Base-by-base conservation (phyloP, 768 basidiomycete genomes). In the Auricularia sp. region DNA sequence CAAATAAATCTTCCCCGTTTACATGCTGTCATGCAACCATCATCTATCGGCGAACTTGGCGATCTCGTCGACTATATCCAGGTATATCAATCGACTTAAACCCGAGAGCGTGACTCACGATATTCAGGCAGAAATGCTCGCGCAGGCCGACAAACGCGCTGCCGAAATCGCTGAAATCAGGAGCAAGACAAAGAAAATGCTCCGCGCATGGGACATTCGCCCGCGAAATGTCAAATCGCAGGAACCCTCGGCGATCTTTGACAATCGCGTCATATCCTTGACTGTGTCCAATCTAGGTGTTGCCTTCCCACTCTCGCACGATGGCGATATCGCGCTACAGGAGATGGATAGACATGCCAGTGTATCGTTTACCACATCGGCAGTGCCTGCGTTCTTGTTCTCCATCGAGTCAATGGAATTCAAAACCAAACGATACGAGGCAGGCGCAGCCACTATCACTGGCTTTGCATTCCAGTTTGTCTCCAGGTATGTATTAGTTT, bases 11-110 rank as follows among this genome's bases (percentile, higher is more conserved):
- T 95, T 29, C 84, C 83, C 7, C 91, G 88, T 73, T 84, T 93
- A 2, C 92, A 98, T 70, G 93, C 95, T 1, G 90, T 96, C 39
- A 87, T 97, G 88, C 93, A 94, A 72, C 88, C 95, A 10, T 91
- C 91, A 67, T 95, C 96, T 0, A 87, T 98, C 61, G 88, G 88
- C 23, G 91, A 96, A 71, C 77, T 98, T 7, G 91, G 88, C 16
- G 95, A 98, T 72, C 91, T 93, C 67, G 74, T 93, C 47, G 93
- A 96, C 71, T 81, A 92, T 68, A 77, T 92, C 51, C 91, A 91
- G 81, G 91, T 88, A 76, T 56, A 59, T 66, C 29, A 54, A 11
- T 36, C 58, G 36, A 35, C 44, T 39, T 36, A 53, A 54, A 10
- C 3, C 63, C 62, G 56, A 62, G 16, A 14, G 39, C 39, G 12